phyloP scores from a whole-genome alignment of 2,329 filamentous ascomycete species.

The Curvularia sp. region DNA sequence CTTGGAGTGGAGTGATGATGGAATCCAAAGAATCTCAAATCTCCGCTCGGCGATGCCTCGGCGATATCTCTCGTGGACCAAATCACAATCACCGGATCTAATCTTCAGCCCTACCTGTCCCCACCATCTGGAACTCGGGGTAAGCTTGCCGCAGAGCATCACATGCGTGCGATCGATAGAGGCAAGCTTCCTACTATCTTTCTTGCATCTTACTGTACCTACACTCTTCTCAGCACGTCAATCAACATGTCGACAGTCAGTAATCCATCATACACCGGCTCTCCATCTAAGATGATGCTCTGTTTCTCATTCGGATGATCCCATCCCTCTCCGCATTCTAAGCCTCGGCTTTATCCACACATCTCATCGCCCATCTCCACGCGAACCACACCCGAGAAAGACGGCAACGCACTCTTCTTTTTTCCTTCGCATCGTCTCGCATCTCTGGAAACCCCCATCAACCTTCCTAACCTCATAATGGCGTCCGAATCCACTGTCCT shows the following conservation, averaged over 20 bases:
- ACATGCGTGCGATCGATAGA: conserved; percentile 5
- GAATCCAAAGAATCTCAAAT: conserved; percentile 11
- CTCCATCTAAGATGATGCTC: neutral
- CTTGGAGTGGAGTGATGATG: conserved; percentile 15
- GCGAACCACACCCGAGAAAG: neutral
- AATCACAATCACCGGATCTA: conserved; percentile 9
- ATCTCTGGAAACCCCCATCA: neutral
- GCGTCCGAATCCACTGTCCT: conserved; percentile 57
- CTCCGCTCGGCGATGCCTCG: conserved; percentile 15
- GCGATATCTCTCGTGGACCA: neutral
- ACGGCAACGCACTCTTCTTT: neutral
- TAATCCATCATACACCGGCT: neutral
- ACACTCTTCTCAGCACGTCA: neutral
- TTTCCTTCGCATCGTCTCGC: neutral
- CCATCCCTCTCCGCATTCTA: conserved; percentile 26
- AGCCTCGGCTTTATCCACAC: conserved; percentile 31
- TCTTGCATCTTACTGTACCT: neutral
- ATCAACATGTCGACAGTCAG: neutral
- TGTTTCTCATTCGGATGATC: neutral
- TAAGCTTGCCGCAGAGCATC: conserved; percentile 2
- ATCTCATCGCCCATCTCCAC: neutral
- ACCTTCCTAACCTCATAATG: conserved; percentile 38
- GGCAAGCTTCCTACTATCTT: neutral
- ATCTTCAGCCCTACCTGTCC: conserved; percentile 13
- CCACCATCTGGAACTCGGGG: conserved; percentile 13